phyloP scores from a whole-genome alignment of 371 early-diverging fungal species.

The Apophysomyces elegans region DNA sequence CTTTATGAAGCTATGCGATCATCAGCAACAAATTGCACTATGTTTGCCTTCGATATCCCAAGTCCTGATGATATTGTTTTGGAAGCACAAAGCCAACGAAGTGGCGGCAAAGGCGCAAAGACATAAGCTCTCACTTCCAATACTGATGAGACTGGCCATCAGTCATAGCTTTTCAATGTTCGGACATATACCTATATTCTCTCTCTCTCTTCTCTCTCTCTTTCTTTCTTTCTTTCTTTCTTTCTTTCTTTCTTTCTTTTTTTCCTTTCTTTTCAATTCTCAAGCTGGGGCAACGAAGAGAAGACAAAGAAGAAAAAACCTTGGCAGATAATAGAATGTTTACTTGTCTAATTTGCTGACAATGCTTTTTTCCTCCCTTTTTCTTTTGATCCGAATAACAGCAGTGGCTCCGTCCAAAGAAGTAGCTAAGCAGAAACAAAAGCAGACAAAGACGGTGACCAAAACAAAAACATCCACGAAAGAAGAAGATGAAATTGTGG shows the following conservation, averaged over 20 bases:
- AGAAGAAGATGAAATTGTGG: constrained; percentile 45
- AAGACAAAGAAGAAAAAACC: neutral
- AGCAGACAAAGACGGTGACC: constrained; percentile 14
- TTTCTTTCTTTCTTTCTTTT: no score
- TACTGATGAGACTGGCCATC: no score
- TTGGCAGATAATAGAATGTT: constrained; percentile 1
- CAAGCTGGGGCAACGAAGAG: constrained; percentile 19
- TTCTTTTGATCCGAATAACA: neutral
- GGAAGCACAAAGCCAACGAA: constrained; percentile 59
- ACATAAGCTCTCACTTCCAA: neutral
- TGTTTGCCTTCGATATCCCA: constrained; percentile 75
- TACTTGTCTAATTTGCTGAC: neutral
- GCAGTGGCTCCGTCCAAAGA: constrained; percentile 3
- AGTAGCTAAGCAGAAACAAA: constrained; percentile 9
- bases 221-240: neutral
- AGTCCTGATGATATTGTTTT: constrained; percentile 87
- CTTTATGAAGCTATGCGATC: constrained; percentile 34
- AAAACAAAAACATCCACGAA: constrained; percentile 9
- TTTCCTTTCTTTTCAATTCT: neutral
- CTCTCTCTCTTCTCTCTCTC: no score
- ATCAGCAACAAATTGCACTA: constrained; percentile 25
- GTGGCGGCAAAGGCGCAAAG: constrained; percentile 17
- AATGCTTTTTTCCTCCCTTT: neutral
- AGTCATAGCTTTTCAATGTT: constrained; percentile 12
- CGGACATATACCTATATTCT: neutral